Conservation (phyloP, 1,139 yeast genomes). For the Yamadazyma atmosphaerica region DNA sequence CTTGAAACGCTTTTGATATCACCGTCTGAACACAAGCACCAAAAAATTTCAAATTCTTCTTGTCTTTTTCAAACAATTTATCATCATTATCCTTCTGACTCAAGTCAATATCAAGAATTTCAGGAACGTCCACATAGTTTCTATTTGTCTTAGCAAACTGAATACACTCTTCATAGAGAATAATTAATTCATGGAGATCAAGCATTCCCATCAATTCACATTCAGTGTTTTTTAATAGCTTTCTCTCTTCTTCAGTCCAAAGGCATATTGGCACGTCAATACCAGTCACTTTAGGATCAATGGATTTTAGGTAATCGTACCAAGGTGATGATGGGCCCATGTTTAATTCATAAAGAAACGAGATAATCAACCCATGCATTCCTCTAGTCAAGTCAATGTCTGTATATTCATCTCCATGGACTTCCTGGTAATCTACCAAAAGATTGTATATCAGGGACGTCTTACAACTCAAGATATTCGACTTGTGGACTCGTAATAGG, state of each 20-base stretch:
- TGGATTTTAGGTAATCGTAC: constrained; percentile 61
- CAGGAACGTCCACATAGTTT: constrained; percentile 37
- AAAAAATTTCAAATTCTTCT: constrained; percentile 36
- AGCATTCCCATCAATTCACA: constrained; percentile 63
- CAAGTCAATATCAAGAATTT: constrained; percentile 26
- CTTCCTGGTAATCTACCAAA: constrained; percentile 49
- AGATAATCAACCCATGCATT: constrained; percentile 63
- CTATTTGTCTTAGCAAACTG: constrained; percentile 43
- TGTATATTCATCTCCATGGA: constrained; percentile 13
- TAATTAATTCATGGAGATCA: constrained; percentile 56
- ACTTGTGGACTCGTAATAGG: constrained; percentile 51
- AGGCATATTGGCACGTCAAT: constrained; percentile 59
- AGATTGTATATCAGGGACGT: constrained; percentile 69
- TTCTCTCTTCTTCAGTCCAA: constrained; percentile 57
- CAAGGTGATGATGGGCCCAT: constrained; percentile 67
- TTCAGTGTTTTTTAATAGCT: constrained; percentile 62
- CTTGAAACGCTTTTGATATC: constrained; percentile 76
- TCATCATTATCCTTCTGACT: constrained; percentile 8
- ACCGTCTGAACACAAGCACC: constrained; percentile 58
- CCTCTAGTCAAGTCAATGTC: constrained; percentile 46
- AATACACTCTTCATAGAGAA: constrained; percentile 53
- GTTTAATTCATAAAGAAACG: constrained; percentile 68
- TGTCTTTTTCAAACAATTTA: constrained; percentile 13
- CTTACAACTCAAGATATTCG: constrained; percentile 53
- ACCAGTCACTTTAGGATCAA: constrained; percentile 36